Evolutionary conservation across 2,329 filamentous ascomycete species (phyloP).

Genomic region (Ilyonectria robusta): DNA sequence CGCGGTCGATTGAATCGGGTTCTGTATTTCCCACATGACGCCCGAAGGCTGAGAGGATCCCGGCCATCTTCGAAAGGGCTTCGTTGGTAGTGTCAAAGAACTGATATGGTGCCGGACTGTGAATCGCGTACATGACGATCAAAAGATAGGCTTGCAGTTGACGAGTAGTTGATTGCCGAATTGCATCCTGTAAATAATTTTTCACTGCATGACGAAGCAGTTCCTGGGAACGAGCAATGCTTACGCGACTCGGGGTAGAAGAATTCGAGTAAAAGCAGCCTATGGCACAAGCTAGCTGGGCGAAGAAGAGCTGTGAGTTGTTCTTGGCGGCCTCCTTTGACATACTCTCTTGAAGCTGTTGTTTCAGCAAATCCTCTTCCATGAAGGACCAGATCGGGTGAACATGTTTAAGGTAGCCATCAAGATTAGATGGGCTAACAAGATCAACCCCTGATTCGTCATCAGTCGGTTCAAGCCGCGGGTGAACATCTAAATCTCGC

Average conservation of each 20-base stretch:
- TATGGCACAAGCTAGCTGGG: neutral
- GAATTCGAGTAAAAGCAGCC: neutral
- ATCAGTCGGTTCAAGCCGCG: no score
- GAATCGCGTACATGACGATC: neutral
- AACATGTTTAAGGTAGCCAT: neutral
- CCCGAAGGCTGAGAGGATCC: neutral
- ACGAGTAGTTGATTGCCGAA: neutral
- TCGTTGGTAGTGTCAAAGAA: neutral
- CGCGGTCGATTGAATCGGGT: no score
- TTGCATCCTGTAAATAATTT: neutral
- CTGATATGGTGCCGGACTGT: neutral
- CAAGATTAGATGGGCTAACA: neutral
- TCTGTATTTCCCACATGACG: no score
- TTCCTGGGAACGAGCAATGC: neutral
- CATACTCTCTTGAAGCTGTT: neutral
- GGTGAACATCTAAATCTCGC: no score
- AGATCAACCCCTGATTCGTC: neutral
- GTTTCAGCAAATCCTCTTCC: neutral
- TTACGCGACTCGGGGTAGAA: neutral
- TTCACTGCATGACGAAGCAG: neutral
- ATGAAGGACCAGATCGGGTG: slow-evolving; percentile 1
- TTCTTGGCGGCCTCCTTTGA: neutral
- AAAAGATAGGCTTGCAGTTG: neutral
- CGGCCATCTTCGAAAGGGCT: neutral
- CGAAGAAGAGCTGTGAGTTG: neutral